Percentiles rank a stretch among this genome's conserved stretches.
phyloP scores from a whole-genome alignment of 768 basidiomycete species.

The Cystofilobasidium bisporidii region DNA sequence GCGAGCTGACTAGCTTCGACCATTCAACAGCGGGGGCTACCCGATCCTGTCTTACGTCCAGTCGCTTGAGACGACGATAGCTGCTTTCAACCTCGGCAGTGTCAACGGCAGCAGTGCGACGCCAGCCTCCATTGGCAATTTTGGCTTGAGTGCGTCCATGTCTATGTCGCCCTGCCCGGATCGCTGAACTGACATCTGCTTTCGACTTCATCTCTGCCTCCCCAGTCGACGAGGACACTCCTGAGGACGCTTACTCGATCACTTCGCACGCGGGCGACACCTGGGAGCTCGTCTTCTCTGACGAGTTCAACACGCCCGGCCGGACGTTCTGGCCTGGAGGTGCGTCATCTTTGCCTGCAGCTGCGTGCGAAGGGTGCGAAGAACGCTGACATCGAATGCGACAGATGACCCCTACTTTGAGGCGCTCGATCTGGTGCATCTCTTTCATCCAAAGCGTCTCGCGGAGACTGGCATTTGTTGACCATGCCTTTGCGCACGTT shows the following conservation, averaged over 20 bases:
- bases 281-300: slow-evolving; percentile 79
- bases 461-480: too few relatives aligned
- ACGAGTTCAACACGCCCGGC: slow-evolving; percentile 68
- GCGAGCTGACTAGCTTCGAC: neutral
- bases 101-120: slow-evolving; percentile 70
- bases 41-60: slow-evolving; percentile 61
- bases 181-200: too few relatives aligned
- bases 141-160: too few relatives aligned
- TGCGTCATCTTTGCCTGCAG: slow-evolving; percentile 38
- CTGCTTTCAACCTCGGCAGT: slow-evolving; percentile 77
- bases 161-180: too few relatives aligned
- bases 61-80: slow-evolving; percentile 31
- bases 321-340: slow-evolving; percentile 43
- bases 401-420: slow-evolving; percentile 64
- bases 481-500: too few relatives aligned
- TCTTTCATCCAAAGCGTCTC: too few relatives aligned
- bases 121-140: too few relatives aligned
- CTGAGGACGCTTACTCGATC: slow-evolving; percentile 41
- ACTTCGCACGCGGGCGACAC: slow-evolving; percentile 54
- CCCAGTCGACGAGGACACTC: too few relatives aligned
- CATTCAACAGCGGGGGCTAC: slow-evolving; percentile 53
- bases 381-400: too few relatives aligned
- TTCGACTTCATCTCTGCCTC: too few relatives aligned
- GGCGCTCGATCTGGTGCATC: neutral
- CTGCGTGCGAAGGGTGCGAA: too few relatives aligned